Base-by-base conservation (phyloP, 805 yeast genomes). In the Wickerhamomyces ciferrii region DNA sequence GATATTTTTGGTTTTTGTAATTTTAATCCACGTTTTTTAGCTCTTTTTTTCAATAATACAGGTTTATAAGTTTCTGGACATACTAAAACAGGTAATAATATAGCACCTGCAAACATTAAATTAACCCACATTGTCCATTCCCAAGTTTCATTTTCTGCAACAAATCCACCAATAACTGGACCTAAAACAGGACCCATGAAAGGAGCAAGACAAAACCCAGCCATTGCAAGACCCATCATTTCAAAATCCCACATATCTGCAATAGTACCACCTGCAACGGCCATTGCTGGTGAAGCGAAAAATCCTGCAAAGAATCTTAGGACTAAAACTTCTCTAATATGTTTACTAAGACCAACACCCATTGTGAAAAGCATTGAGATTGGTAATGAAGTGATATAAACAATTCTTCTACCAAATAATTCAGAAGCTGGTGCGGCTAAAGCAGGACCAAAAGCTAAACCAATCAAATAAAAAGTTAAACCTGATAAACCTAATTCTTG, bases 181-280 rank as follows among this genome's bases (percentile, higher is more conserved):
- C 90, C 88, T 39, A 83, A 63, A 36, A 83, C 84, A 2, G 95
- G 96, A 44, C 96, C 96, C 60, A 83, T 71, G 53, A 87, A 83
- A 20, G 94, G 90, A 13, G 90, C 86, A 46, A 85, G 65, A 62
- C 91, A 83, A 67, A 84, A 87, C n/a, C 81, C 65, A 3, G 86
- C 78, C 82, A 86, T 78, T n/a, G 95, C 90, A 4, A 82, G 54
- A 15, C 89, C 85, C 59, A 81, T 66, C 59, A 81, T 79, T 38
- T 76, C 75, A 31, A 82, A 78, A 19, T 72, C 75, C 82, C 91
- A 89, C 42, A 88, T 65, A 66, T 89, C 96, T 45, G 83, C 69
- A 50, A 89, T 79, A 5, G 94, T 82, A 52, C 96, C 97, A 44
- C 91, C 89, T 13, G 89, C 92, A 53, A 87, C 79, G 10, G 96